phyloP scores from a whole-genome alignment of 2,329 filamentous ascomycete species.

The Aspergillus sp. region DNA sequence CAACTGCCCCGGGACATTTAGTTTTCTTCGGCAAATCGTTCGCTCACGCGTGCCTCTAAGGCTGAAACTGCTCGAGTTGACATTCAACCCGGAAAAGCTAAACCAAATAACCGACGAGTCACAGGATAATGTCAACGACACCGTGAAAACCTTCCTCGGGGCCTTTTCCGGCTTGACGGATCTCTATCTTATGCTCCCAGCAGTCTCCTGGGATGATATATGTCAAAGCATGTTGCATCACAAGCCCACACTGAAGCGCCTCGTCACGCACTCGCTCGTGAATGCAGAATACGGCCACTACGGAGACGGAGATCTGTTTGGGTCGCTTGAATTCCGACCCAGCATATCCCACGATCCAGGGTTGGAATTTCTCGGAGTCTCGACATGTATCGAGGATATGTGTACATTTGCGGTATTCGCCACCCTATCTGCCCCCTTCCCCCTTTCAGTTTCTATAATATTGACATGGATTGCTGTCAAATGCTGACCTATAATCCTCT shows the following conservation, averaged over 20 bases:
- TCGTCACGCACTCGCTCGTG: background rate
- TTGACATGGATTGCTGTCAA: background rate
- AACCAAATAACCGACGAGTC: background rate
- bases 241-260: background rate
- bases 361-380: background rate
- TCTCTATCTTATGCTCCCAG: background rate
- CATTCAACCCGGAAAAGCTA: background rate
- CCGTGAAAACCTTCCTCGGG: background rate
- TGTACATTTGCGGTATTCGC: background rate
- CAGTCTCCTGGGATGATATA: background rate
- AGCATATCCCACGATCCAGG: background rate
- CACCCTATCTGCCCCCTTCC: background rate
- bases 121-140: background rate
- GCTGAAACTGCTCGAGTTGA: background rate
- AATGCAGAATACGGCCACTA: background rate
- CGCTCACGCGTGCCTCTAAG: background rate
- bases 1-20: background rate
- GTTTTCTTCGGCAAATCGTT: background rate
- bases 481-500: background rate
- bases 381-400: background rate
- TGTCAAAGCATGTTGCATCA: background rate
- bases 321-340: background rate
- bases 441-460: background rate
- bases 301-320: background rate
- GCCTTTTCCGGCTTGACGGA: background rate